phyloP scores from a whole-genome alignment of 305 asterid species.

The Fraxinus floribunda region DNA sequence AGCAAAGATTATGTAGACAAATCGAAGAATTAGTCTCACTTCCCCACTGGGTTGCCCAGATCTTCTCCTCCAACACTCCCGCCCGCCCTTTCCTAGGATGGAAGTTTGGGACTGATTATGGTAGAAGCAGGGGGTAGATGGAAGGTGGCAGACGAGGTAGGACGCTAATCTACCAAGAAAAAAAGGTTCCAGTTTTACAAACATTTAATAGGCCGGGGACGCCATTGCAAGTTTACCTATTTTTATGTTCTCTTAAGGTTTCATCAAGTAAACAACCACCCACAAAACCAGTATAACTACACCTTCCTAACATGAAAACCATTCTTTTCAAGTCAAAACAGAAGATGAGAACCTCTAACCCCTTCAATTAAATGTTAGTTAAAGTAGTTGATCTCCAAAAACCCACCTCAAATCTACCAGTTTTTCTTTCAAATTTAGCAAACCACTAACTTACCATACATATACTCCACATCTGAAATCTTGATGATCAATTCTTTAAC shows the following conservation, averaged over 20 bases:
- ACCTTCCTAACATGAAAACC: constrained; percentile 32
- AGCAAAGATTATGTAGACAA: neutral
- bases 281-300: neutral
- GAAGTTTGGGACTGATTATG: neutral
- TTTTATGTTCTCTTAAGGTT: neutral
- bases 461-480: neutral
- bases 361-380: constrained; percentile 28
- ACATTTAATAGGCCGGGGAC: neutral
- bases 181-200: neutral
- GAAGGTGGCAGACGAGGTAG: neutral
- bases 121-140: neutral
- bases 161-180: neutral
- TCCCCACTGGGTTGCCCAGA: neutral
- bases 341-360: constrained; percentile 12
- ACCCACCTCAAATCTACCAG: constrained; percentile 40
- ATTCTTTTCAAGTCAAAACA: constrained; percentile 18
- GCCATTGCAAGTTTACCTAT: neutral
- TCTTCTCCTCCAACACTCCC: too few relatives aligned
- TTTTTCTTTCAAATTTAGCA: constrained; percentile 20
- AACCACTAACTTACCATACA: neutral
- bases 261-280: neutral
- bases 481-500: neutral
- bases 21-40: neutral
- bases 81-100: neutral
- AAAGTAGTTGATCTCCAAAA: constrained; percentile 67